Conservation (phyloP, 495 filamentous ascomycete genomes). For the Lasiosphaeriaceae sp. region DNA sequence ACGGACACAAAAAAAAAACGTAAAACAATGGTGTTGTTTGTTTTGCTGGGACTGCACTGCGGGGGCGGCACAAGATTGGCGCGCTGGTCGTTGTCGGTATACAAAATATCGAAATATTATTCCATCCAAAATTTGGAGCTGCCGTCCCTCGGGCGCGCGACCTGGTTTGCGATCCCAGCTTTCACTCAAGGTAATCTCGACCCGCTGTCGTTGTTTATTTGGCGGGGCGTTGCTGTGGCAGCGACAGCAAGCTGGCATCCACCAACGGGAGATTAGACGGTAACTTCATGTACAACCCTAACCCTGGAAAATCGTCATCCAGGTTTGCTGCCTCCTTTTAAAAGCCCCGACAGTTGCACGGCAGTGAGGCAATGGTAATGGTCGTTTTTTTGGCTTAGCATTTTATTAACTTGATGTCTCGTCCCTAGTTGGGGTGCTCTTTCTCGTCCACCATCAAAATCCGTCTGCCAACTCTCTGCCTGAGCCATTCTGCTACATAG, state of each 20-base stretch:
- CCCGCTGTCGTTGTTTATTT: conserved; percentile 22
- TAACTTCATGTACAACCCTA: conserved; percentile 9
- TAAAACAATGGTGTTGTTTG: neutral
- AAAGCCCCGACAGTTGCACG: neutral
- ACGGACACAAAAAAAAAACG: neutral
- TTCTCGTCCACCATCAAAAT: no score
- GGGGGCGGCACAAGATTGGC: no score
- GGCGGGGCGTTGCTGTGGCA: conserved; percentile 27
- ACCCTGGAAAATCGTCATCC: conserved; percentile 1
- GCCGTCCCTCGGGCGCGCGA: neutral
- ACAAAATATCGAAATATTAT: neutral
- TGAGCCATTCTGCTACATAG: no score
- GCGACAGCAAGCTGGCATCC: neutral
- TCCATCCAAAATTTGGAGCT: neutral
- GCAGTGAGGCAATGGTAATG: no score
- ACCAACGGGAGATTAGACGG: no score
- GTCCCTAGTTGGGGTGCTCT: no score
- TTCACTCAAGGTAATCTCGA: conserved; percentile 13
- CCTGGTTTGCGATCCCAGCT: neutral
- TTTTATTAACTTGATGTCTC: no score
- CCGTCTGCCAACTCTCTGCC: no score
- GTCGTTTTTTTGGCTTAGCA: no score
- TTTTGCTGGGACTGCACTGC: no score
- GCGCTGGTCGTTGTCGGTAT: neutral
- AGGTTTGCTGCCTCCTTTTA: neutral